These are phyloP conservation scores for Ceratocystiopsis minuta DNA, from an alignment of 2,329 filamentous ascomycete species.

Conservation along the genomic window DNA sequence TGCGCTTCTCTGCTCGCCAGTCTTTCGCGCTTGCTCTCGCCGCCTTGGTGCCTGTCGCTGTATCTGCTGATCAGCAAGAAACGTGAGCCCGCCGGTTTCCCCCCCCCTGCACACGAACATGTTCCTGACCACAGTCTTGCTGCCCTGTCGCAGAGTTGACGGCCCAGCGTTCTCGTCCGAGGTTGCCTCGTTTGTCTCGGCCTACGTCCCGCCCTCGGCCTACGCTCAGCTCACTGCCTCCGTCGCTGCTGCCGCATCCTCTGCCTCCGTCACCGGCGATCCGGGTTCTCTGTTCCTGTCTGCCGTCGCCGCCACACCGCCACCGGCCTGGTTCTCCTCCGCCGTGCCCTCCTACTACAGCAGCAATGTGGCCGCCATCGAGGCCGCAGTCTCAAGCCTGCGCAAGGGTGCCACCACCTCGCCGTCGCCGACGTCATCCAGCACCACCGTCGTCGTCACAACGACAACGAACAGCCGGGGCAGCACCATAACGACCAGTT, in stretches of 20 bases:
- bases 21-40: neutral
- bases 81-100: neutral
- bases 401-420: slow-evolving; percentile 4
- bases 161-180: slow-evolving; percentile 4
- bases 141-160: too few relatives aligned
- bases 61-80: neutral
- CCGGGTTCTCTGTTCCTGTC: slow-evolving; percentile 13
- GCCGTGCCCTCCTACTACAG: slow-evolving; percentile 5
- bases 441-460: slow-evolving; percentile 8
- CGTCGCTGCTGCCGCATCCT: slow-evolving; percentile 8
- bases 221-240: slow-evolving; percentile 11
- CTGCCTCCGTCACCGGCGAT: slow-evolving; percentile 12
- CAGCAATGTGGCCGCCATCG: slow-evolving; percentile 5
- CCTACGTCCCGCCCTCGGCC: slow-evolving; percentile 14
- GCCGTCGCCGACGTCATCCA: slow-evolving; percentile 2
- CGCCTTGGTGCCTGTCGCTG: too few relatives aligned
- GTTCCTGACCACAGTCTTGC: too few relatives aligned
- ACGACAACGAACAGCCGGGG: slow-evolving; percentile 12
- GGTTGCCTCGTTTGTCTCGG: slow-evolving; percentile 12
- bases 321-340: slow-evolving; percentile 9
- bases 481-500: slow-evolving; percentile 11
- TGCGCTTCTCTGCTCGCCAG: neutral
- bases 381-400: slow-evolving; percentile 11
- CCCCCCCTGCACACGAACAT: neutral
- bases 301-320: slow-evolving; percentile 11